phyloP scores from a whole-genome alignment of 805 yeast genomes.

The Candida germanica region DNA sequence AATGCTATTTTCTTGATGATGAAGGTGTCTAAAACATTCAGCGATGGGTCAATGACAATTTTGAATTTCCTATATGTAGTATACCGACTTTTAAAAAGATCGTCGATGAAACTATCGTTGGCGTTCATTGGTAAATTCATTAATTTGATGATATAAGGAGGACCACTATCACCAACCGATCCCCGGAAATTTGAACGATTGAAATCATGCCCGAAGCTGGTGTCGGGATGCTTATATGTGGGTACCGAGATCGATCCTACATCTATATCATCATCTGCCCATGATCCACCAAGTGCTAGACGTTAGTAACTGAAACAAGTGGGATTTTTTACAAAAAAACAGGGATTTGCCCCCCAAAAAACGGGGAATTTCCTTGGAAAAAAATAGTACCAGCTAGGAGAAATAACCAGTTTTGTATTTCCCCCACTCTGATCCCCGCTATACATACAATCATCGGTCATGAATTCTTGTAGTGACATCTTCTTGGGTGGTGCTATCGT shows the following conservation, averaged over 20 bases:
- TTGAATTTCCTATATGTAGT: conserved; percentile 58
- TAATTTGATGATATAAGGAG: conserved; percentile 67
- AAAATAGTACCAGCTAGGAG: too few relatives aligned
- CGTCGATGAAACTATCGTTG: conserved; percentile 49
- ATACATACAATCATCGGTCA: conserved; percentile 44
- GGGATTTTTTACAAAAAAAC: not conserved
- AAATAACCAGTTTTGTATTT: too few relatives aligned
- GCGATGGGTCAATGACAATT: conserved; percentile 52
- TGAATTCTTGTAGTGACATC: conserved; percentile 46
- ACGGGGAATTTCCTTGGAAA: too few relatives aligned
- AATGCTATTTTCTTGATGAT: conserved; percentile 57
- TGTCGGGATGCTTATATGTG: conserved; percentile 23
- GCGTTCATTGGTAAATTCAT: conserved; percentile 57
- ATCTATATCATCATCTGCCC: conserved; percentile 48
- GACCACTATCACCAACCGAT: conserved; percentile 26
- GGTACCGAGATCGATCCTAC: conserved; percentile 45
- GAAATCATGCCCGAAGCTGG: conserved; percentile 8
- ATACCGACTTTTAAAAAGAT: conserved; percentile 61
- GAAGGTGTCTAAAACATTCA: conserved; percentile 34
- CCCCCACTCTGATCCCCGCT: too few relatives aligned
- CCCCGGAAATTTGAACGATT: not conserved
- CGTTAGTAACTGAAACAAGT: conserved; percentile 16
- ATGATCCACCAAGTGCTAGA: conserved; percentile 43
- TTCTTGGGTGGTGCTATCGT: conserved; percentile 46
- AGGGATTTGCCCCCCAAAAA: too few relatives aligned